phyloP scores from a whole-genome alignment of 441 rosid genomes.

The Flueggea neowawraea region DNA sequence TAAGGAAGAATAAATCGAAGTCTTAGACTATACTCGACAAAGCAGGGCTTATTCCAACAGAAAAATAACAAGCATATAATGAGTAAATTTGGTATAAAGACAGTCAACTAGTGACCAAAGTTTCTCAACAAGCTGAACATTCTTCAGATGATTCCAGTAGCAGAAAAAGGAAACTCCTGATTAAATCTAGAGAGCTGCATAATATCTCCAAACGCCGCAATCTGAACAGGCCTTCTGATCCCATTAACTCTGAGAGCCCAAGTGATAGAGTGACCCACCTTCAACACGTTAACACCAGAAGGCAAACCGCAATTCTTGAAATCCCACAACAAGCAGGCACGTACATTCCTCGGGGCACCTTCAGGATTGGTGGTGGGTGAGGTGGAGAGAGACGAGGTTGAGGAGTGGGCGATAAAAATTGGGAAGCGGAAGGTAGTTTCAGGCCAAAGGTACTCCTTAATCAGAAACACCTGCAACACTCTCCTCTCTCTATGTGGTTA shows the following conservation, averaged over 20 bases:
- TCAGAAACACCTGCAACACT: too few species aligned
- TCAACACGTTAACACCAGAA: slow-evolving; percentile 56
- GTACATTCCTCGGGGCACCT: slow-evolving; percentile 34
- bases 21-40: too few species aligned
- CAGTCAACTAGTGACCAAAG: too few species aligned
- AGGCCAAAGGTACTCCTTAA: too few species aligned
- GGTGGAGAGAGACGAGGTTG: slow-evolving; percentile 19
- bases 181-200: slow-evolving; percentile 58
- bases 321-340: slow-evolving; percentile 98
- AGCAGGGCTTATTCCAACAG: too few species aligned
- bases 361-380: slow-evolving; percentile 11
- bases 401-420: slow-evolving; percentile 38
- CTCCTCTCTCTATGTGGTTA: too few species aligned
- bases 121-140: too few species aligned
- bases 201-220: slow-evolving; percentile 80
- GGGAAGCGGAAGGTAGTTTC: slow-evolving; percentile 12
- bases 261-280: slow-evolving; percentile 48
- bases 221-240: slow-evolving; percentile 81
- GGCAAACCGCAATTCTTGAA: slow-evolving; percentile 72
- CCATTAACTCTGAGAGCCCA: slow-evolving; percentile 67
- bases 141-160: slow-evolving; percentile 51
- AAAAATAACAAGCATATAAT: too few species aligned
- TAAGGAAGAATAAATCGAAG: too few species aligned
- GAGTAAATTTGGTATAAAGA: too few species aligned
- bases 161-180: slow-evolving; percentile 62